Evolutionary conservation across 768 basidiomycete species (phyloP), one percentile per base, ranked within the genome.

Genomic region (Mycena kentingensis): DNA sequence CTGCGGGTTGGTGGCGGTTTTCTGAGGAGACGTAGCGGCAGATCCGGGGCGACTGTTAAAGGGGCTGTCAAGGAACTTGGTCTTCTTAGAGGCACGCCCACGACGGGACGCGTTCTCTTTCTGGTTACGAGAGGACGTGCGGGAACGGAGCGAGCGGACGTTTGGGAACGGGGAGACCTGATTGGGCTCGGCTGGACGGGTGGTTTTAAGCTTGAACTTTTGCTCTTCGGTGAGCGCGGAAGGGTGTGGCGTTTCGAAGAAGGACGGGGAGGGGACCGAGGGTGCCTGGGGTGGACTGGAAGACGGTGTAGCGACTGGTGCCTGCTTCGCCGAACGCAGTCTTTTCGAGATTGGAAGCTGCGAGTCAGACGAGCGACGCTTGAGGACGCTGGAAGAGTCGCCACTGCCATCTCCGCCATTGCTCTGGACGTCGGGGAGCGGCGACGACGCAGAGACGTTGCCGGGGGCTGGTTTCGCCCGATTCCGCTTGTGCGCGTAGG

Each of bases 11-110:
- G 42, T 26, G 10, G 46, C 46, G 35, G 65, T 39, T 32, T 56
- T 61, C 51, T 66, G 67, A 5, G 76, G 73, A 44, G 76, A 77
- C 21, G 71, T 50, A 25, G 65, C 50, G 36, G 69, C 63, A 46
- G 80, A 80, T 29, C 62, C 64, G 16, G 78, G 76, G 36, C 73
- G 71, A 37, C 78, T 78, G 44, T 62, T 68, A 58, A 79, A 81
- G 2, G 80, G 78, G 22, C 77, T 80, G 11, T 70, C 74, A 21
- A 79, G 72, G 18, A 53, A 31, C 51, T 54, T 21, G 22, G 8
- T 18, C 31, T 50, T 44, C 27, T 51, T 55, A n/a, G 15, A 44
- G 49, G 49, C 47, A 45, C 21, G 32, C 22, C 26, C 28, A 41
- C 50, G 46, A 25, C 24, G 21, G 5, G 49, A 42, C 6, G 52